phyloP scores from a whole-genome alignment of 2,329 filamentous ascomycete species.

The Hortaea werneckii region DNA sequence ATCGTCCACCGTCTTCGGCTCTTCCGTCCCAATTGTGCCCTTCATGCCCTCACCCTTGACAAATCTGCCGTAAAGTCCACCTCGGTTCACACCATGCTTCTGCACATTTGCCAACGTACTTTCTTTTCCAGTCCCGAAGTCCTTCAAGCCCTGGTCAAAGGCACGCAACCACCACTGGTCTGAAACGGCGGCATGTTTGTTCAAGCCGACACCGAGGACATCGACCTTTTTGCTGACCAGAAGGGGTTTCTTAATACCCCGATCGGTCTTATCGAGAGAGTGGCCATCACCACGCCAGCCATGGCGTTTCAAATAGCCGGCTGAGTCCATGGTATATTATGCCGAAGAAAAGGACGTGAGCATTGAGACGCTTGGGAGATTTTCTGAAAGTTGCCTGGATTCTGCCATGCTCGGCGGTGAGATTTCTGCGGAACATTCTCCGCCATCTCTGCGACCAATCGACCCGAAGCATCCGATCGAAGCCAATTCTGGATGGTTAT shows the following conservation, averaged over 20 bases:
- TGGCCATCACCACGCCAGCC: conserved; percentile 87
- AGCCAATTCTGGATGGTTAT: too few species aligned
- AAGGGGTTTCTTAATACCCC: conserved; percentile 73
- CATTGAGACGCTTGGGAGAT: too few species aligned
- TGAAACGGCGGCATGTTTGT: conserved; percentile 49
- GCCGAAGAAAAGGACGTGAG: too few species aligned
- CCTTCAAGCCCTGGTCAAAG: conserved; percentile 82
- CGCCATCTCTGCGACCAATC: too few species aligned
- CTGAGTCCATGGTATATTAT: conserved; percentile 59
- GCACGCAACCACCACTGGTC: conserved; percentile 98
- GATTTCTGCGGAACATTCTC: too few species aligned
- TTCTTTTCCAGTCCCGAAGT: conserved; percentile 52
- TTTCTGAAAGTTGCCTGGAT: too few species aligned
- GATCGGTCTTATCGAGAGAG: conserved; percentile 67
- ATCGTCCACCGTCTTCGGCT: background rate
- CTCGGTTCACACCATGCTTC: conserved; percentile 37
- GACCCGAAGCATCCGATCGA: too few species aligned
- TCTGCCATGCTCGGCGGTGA: too few species aligned
- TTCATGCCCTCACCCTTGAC: conserved; percentile 68
- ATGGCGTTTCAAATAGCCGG: conserved; percentile 70
- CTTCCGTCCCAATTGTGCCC: conserved; percentile 49
- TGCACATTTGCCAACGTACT: conserved; percentile 41
- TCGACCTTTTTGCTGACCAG: conserved; percentile 75
- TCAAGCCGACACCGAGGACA: conserved; percentile 70
- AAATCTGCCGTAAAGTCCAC: conserved; percentile 72